A percentile compares a stretch with the other conserved stretches of the same genome.
phyloP scores from a whole-genome alignment of 768 basidiomycete species.

The Boletellus emodensis region DNA sequence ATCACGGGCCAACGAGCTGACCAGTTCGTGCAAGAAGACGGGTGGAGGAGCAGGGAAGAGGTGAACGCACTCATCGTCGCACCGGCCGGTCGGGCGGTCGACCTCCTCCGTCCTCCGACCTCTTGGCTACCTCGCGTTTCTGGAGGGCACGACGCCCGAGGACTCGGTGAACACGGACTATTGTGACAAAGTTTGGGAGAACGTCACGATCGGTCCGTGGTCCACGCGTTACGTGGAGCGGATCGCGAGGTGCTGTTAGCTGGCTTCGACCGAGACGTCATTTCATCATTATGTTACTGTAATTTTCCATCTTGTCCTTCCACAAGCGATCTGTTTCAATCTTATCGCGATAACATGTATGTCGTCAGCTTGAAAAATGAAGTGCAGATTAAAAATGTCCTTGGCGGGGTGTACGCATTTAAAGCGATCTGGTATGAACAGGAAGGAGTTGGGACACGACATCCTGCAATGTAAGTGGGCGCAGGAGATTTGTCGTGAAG shows the following conservation, averaged over 20 bases:
- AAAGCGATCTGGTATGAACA: too few relatives aligned
- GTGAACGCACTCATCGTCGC: slow-evolving; percentile 11
- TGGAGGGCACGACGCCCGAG: neutral
- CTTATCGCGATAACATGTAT: too few relatives aligned
- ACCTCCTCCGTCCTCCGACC: too few relatives aligned
- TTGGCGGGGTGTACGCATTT: too few relatives aligned
- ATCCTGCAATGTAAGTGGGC: too few relatives aligned
- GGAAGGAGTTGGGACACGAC: too few relatives aligned
- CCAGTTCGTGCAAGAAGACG: neutral
- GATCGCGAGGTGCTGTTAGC: neutral
- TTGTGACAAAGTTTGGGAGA: slow-evolving; percentile 7
- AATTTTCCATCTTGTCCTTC: neutral
- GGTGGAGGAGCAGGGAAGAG: neutral
- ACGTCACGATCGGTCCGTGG: neutral
- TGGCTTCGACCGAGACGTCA: neutral
- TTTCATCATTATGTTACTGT: neutral
- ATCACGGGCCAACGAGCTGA: neutral
- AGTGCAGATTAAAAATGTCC: too few relatives aligned
- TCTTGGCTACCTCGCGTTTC: slow-evolving; percentile 12
- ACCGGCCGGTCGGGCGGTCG: slow-evolving; percentile 2
- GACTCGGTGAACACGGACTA: neutral
- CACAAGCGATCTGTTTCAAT: too few relatives aligned
- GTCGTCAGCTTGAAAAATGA: too few relatives aligned
- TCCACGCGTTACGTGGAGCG: neutral
- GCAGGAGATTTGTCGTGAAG: too few relatives aligned